Base-by-base conservation (phyloP, 2,329 filamentous ascomycete species). In the Myriosclerotinia duriaeana region DNA sequence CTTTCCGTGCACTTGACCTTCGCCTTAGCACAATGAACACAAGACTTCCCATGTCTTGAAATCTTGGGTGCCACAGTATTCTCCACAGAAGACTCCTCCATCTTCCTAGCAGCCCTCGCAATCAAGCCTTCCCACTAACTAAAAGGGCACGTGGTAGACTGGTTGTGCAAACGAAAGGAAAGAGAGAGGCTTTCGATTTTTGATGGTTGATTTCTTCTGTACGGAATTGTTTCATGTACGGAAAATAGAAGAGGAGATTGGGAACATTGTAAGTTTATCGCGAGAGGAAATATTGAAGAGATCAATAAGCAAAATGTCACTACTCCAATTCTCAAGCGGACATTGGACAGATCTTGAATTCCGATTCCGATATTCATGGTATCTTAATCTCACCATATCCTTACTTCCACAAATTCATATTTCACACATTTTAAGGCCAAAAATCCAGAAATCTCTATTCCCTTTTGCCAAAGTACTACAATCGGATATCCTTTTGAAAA, bases 1-100 rank as follows among this genome's bases (percentile, higher is more conserved):
- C 20, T 48, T 30, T 40, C 44, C 17, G 52, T 48, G 14, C 64
- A 65, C 48, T 65, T 65, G 2, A 65, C 64, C 20, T 65, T 65
- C 7, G 64, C 64, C 30, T 6, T 50, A 6, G 64, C 64, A 65
- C 64, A 65, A 22, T 61, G 52, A 22, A 42, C 56, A 36, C 55
- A 65, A 22, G 64, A 46, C 7, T 64, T 64, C 8, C 62, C 62
- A n/a, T 64, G 62, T 15, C 42, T 42, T 0, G 53, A 64, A 9
- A 48, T 22, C 14, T 64, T 64, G 17, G 62, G 42, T 8, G 53
- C 22, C 3, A 20, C 34, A 36, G 7, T 22, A 22, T 5, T 34
- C 26, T 55, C 26, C 50, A 17, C 2, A 17, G 44, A 5, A 36
- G 30, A 26, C 7, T 22, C 30, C 20, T 60, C 56, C 56, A 60